Percentiles rank a stretch among this genome's conserved stretches.
Conservation (phyloP, 495 filamentous ascomycete genomes). For the Annulohypoxylon nitens region DNA sequence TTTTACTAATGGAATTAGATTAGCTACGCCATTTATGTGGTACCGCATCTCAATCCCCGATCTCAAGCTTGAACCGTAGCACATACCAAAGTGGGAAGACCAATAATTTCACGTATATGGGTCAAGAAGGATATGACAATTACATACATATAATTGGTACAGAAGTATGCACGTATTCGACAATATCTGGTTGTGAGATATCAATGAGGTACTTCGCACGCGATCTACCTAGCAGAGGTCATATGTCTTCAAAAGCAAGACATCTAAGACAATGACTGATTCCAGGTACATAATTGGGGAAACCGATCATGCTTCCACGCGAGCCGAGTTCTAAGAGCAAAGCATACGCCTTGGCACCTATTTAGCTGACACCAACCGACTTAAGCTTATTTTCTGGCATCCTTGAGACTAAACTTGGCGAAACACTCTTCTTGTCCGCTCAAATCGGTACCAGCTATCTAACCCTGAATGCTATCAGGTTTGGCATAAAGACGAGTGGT, state of each 20-base stretch:
- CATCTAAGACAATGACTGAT: slow-evolving; percentile 4
- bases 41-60: slow-evolving; percentile 25
- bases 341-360: background rate
- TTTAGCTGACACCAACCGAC: background rate
- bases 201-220: background rate
- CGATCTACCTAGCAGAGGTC: background rate
- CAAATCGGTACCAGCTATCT: too few relatives aligned
- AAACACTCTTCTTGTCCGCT: background rate
- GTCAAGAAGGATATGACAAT: background rate
- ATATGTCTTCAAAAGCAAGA: background rate
- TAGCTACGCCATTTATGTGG: slow-evolving; percentile 11
- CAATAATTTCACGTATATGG: background rate
- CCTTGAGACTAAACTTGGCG: background rate
- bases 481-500: background rate
- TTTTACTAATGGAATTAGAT: slow-evolving; percentile 36
- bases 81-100: background rate
- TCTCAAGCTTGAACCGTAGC: background rate
- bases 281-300: background rate
- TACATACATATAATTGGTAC: background rate
- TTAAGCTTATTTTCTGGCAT: background rate
- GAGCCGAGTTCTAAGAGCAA: background rate
- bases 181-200: background rate
- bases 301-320: background rate
- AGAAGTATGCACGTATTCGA: too few relatives aligned
- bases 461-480: too few relatives aligned